Conservation (phyloP, 176 grass and related monocot genomes). For the Cocos nucifera region DNA sequence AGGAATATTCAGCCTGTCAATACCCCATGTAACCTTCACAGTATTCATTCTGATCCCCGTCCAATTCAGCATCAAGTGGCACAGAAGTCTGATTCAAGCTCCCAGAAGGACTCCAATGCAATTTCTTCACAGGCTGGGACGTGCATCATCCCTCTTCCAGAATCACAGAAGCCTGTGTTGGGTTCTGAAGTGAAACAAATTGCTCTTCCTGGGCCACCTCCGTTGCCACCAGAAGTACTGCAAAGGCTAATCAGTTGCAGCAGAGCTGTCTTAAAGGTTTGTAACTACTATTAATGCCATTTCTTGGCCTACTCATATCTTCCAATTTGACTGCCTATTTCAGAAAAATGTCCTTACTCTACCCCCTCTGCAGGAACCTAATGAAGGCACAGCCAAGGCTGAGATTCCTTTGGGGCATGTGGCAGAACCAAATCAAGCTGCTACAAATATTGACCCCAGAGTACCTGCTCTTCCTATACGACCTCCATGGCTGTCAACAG, state of each 20-base stretch:
- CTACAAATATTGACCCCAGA: background rate
- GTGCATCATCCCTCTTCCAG: background rate
- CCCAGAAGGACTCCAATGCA: too few relatives aligned
- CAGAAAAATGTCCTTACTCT: background rate
- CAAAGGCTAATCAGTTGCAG: background rate
- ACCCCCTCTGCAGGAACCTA: slow-evolving; percentile 8
- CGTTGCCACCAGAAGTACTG: slow-evolving; percentile 7
- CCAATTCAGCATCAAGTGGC: too few relatives aligned
- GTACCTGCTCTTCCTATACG: background rate
- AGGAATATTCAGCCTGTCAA: too few relatives aligned
- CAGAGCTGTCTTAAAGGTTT: background rate
- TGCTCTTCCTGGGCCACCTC: slow-evolving; percentile 12
- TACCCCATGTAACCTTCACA: too few relatives aligned
- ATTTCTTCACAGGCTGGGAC: too few relatives aligned
- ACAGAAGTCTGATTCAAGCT: too few relatives aligned
- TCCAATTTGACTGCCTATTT: too few relatives aligned
- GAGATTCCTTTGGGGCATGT: background rate
- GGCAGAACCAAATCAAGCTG: background rate
- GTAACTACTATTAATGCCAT: background rate
- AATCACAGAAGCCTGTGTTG: background rate
- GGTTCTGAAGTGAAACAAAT: background rate
- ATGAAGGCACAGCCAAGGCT: background rate
- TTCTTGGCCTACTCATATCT: too few relatives aligned
- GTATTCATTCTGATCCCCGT: too few relatives aligned
- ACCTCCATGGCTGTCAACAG: background rate